Conservation (phyloP, 768 basidiomycete genomes). For the Dictyophora rubrovolvata region DNA sequence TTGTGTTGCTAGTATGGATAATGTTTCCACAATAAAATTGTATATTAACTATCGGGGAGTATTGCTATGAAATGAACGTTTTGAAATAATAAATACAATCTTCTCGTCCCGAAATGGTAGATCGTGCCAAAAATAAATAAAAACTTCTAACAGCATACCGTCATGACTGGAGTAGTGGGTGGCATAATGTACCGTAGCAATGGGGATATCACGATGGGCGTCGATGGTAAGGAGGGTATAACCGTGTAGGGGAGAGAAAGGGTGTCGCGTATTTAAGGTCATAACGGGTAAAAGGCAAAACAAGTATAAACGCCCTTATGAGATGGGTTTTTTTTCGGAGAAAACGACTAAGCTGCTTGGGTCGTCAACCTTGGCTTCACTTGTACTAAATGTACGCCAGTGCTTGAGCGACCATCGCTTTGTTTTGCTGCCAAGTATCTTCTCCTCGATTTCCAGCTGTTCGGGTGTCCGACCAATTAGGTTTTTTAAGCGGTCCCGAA, state of each 20-base stretch:
- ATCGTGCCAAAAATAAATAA: neutral
- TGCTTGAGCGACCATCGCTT: slow-evolving; percentile 1
- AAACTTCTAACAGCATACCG: neutral
- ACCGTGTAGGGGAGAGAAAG: neutral
- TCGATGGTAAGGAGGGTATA: neutral
- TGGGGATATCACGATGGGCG: neutral
- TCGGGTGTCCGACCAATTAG: slow-evolving; percentile 29
- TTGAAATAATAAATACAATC: neutral
- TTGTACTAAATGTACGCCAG: neutral
- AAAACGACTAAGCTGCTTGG: neutral
- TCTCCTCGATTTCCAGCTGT: neutral
- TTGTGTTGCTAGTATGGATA: neutral
- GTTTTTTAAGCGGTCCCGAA: slow-evolving; percentile 51
- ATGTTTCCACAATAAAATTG: too few species aligned
- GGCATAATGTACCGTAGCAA: neutral
- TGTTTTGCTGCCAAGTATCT: neutral
- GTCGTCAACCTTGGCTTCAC: neutral
- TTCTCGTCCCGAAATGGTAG: neutral
- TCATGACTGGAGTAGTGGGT: neutral
- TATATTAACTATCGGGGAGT: neutral
- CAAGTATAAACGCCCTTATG: neutral
- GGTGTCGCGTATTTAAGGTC: neutral
- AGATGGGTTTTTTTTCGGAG: neutral
- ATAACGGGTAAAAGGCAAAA: neutral
- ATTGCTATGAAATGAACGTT: neutral